phyloP scores from a whole-genome alignment of 1,284 basidiomycete species.

The Rhizoctonia solani region DNA sequence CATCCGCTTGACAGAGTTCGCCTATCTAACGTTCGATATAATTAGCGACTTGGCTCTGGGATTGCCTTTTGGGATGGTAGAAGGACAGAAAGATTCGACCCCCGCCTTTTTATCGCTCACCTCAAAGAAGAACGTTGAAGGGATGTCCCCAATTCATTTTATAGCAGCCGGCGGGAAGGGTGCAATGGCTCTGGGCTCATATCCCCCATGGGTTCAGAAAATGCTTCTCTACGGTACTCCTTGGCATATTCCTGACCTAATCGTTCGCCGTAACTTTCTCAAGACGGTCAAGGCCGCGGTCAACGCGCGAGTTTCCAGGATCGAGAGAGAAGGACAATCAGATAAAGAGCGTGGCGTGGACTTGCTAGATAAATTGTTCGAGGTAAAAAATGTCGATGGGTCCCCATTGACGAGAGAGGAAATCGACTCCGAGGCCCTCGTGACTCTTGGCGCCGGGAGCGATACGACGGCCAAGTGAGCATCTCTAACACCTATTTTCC shows the following conservation, averaged over 20 bases:
- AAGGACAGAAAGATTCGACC: neutral
- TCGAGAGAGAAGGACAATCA: constrained; percentile 48
- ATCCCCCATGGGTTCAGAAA: neutral
- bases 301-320: constrained; percentile 54
- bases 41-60: constrained; percentile 51
- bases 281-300: neutral
- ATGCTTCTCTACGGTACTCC: neutral
- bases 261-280: neutral
- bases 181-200: neutral
- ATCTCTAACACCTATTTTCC: neutral
- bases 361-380: neutral
- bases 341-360: neutral
- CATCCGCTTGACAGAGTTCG: constrained; percentile 41
- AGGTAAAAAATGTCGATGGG: neutral
- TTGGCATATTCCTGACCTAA: neutral
- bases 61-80: constrained; percentile 55
- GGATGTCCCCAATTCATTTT: neutral
- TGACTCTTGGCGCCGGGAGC: neutral
- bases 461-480: neutral
- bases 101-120: neutral
- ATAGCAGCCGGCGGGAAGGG: neutral
- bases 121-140: neutral
- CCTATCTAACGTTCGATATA: constrained; percentile 55
- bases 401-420: neutral
- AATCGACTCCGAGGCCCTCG: neutral